Base-by-base conservation (phyloP, 2,329 filamentous ascomycete species). In the Botrytis deweyae region DNA sequence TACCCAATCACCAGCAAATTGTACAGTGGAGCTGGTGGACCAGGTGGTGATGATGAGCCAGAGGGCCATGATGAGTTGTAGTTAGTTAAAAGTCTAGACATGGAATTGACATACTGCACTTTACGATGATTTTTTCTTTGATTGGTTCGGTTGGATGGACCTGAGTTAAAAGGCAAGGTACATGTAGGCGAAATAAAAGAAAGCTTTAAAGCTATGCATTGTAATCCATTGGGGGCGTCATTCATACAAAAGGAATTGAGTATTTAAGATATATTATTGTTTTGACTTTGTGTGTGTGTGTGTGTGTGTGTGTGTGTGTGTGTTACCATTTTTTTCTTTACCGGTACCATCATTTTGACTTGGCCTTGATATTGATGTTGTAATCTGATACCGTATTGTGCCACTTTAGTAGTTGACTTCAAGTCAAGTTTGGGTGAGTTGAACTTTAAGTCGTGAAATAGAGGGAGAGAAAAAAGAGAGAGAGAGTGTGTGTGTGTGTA, bases 1-100 rank as follows among this genome's bases (percentile, higher is more conserved):
- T 98, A 98, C 87, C 96, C 96, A 79, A 99, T 99, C 86, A 99
- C 96, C 80, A 97, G 93, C 87, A 99, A 99, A 91, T 89, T 98
- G 81, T 98, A 98, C 88, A 86, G 84, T 79, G 84, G 87, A 79
- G 87, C 88, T 81, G 90, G 89, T 80, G 91, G 88, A 78, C 90
- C 88, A 76, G 88, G 87, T 78, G 89, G 87, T 74, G 92, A 93
- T 78, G 92, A 94, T 78, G 92, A 91, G 84, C 89, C 90, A 76
- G 82, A 84, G 78, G 84, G 82, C 74, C 93, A 95, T 84, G 93
- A 95, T 82, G 93, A 95, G 88, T 85, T 95, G 86, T 95, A 93
- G 90, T 81, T 75, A 46, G 49, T 58, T 58, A 29, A 58, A 61
- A 61, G 10, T 29, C 61, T 65, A 49, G 52, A 44, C 14, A 69